phyloP scores from a whole-genome alignment of 306 rosid species.

The Sphenostylis stenocarpa region DNA sequence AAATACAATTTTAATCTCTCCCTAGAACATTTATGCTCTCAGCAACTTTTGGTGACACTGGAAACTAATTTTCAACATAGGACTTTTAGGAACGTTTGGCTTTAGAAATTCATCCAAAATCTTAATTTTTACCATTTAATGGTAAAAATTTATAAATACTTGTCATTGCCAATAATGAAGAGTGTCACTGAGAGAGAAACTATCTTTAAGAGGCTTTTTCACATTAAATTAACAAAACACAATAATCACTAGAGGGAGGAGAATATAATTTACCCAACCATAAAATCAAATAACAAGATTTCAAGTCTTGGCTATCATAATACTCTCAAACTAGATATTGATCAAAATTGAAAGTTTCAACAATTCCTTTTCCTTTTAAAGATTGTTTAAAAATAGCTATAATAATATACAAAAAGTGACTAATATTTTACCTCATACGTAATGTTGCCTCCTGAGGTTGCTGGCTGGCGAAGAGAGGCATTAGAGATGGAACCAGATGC shows the following conservation, averaged over 20 bases:
- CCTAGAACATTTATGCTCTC: background rate
- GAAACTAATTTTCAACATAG: background rate
- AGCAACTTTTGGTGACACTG: background rate
- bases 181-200: background rate
- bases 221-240: background rate
- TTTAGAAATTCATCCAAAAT: background rate
- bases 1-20: background rate
- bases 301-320: background rate
- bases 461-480: slow-evolving; percentile 92
- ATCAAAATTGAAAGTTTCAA: slow-evolving; percentile 23
- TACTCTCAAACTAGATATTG: background rate
- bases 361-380: slow-evolving; percentile 12
- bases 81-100: background rate
- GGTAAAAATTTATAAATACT: background rate
- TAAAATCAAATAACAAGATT: slow-evolving; percentile 27
- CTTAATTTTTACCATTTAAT: background rate
- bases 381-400: slow-evolving; percentile 14
- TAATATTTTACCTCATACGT: slow-evolving; percentile 75
- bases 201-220: background rate
- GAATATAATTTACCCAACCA: background rate
- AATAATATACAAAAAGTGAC: background rate
- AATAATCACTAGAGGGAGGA: background rate
- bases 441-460: slow-evolving; percentile 87
- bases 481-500: slow-evolving; percentile 91
- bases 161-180: background rate